Evolutionary conservation across 2,329 filamentous ascomycete species (phyloP).

Genomic region (Fonsecaea monophora): DNA sequence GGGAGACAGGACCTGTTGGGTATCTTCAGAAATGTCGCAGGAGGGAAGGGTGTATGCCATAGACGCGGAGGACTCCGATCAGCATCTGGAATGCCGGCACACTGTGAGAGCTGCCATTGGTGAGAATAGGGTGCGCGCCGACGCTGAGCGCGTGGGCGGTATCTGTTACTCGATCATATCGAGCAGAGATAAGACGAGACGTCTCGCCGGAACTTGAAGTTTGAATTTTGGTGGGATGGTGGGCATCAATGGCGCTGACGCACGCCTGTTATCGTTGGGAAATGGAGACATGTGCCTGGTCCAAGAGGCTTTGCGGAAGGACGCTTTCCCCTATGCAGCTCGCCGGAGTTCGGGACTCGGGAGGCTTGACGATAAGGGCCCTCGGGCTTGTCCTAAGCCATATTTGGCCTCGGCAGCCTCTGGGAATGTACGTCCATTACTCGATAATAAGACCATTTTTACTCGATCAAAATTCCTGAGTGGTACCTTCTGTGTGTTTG

Average conservation of each 20-base stretch:
- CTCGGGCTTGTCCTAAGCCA: conserved; percentile 27
- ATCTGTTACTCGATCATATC: conserved; percentile 40
- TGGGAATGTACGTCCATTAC: conserved; percentile 29
- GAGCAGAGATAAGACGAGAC: conserved; percentile 33
- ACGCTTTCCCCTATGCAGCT: conserved; percentile 17
- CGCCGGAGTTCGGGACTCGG: conserved; percentile 19
- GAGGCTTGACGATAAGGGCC: conserved; percentile 19
- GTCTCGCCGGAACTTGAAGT: conserved; percentile 11
- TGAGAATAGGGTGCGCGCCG: conserved; percentile 1
- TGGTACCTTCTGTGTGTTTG: conserved; percentile 21
- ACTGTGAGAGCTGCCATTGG: conserved; percentile 25
- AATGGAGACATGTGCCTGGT: conserved; percentile 13
- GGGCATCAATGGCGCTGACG: conserved; percentile 18
- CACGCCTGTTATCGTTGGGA: conserved; percentile 33
- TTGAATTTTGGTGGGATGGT: conserved; percentile 23
- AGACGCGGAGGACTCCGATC: conserved; percentile 31
- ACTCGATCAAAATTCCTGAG: conserved; percentile 40
- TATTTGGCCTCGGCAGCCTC: conserved; percentile 23
- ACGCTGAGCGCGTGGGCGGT: conserved; percentile 15
- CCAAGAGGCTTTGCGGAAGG: conserved; percentile 1
- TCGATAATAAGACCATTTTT: conserved; percentile 35
- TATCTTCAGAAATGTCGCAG: conserved; percentile 14
- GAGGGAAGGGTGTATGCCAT: conserved; percentile 23
- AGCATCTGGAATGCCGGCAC: background rate
- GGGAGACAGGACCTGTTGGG: conserved; percentile 16